These are phyloP conservation scores for Trypanosoma grayi DNA, from an alignment of 208 protist species.

Conservation along the genomic window DNA sequence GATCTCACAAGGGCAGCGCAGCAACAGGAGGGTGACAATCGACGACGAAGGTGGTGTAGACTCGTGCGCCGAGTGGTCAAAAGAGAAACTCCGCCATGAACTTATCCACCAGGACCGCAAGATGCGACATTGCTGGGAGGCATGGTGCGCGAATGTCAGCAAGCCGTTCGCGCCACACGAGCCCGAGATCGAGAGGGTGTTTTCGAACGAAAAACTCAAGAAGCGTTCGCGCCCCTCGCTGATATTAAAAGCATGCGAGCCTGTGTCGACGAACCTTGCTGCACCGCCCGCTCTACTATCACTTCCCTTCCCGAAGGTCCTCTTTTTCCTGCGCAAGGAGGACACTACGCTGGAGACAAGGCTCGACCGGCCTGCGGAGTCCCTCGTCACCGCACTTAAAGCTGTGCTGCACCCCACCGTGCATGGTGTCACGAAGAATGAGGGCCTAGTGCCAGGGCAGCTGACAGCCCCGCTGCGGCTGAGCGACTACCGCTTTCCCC, in stretches of 20 bases:
- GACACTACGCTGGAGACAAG: constrained; percentile 26
- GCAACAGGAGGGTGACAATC: background rate
- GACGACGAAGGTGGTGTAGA: constrained; percentile 12
- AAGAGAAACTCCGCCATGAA: constrained; percentile 33
- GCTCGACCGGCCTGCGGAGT: constrained; percentile 5
- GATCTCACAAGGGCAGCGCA: background rate
- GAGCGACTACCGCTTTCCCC: constrained; percentile 58
- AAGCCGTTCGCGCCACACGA: constrained; percentile 1
- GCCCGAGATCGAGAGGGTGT: background rate
- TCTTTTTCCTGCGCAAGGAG: constrained; percentile 60
- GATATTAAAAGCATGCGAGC: constrained; percentile 19
- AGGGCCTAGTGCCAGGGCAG: constrained; percentile 48
- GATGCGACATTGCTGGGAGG: constrained; percentile 34
- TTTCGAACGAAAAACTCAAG: constrained; percentile 3
- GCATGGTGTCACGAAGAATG: constrained; percentile 33
- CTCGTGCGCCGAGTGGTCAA: constrained; percentile 21
- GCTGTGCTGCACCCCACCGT: constrained; percentile 6
- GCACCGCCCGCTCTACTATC: background rate
- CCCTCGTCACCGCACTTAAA: constrained; percentile 17
- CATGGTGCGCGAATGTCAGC: constrained; percentile 35
- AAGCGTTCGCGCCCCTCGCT: constrained; percentile 7
- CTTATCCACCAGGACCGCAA: constrained; percentile 41
- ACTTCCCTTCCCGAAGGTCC: constrained; percentile 50
- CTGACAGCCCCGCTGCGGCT: constrained; percentile 54
- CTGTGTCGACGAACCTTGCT: background rate